Evolutionary conservation across 306 rosid genomes (phyloP), one percentile per base, ranked within the genome.

Genomic region (Albizia julibrissin): DNA sequence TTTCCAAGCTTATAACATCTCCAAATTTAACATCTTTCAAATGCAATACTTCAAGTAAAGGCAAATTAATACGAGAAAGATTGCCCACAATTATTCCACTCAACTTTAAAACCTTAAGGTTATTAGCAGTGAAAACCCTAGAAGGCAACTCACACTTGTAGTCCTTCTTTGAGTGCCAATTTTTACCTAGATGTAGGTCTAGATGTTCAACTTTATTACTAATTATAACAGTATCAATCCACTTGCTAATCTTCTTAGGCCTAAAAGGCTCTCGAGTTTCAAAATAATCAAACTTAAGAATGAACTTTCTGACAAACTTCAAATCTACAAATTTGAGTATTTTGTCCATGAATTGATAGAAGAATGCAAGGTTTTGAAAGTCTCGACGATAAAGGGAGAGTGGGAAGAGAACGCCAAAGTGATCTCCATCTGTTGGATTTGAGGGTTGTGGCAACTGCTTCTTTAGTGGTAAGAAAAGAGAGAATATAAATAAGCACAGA

Each of bases 341-440:
- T 15, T 43, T 8, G 21, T 67, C 12, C 0, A 34, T 26, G 3
- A 34, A 58, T 10, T 3, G 5, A 24, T 22, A 3, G 31, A 58
- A 58, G 31, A 8, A 52, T 19, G 22, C 0, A 54, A 1, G 11
- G 0, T 0, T 54, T 10, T 5, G 11, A 6, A 54, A 54, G 27
- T n/a, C 8, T 1, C 0, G 0, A 22, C 3, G 31, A 3, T 58
- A 5, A 0, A 61, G 5, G 37, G 12, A 75, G 72, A 10, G 71
- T 21, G 19, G 69, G 5, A 44, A 81, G 71, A 1, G 34, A 74
- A 9, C 40, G 61, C 85, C 86, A 87, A 2, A 87, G 43, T 8
- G 75, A 31, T 1, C 16, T 76, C 90, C 86, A 87, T 10, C 71
- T 64, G 27, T 67, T 81, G 1, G 87, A 87, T 21, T 81, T 74